Evolutionary conservation across 1,284 basidiomycete species (phyloP).

Genomic region (Chalciporus sp.): DNA sequence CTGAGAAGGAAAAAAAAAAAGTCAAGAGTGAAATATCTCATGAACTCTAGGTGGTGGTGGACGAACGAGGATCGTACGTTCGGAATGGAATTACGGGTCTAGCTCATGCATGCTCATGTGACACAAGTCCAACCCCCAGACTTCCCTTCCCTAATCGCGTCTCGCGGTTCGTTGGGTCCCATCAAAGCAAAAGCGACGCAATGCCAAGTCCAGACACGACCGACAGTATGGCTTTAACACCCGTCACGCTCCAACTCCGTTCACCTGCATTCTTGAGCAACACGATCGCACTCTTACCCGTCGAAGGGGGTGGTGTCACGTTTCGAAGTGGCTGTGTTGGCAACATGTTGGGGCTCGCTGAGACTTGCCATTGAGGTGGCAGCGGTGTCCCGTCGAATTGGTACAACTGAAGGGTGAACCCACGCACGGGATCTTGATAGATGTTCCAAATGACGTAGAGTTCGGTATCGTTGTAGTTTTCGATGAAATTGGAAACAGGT

Average conservation of each 20-base stretch:
- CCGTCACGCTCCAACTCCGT: conserved; percentile 21
- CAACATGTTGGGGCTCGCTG: conserved; percentile 42
- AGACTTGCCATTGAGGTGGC: conserved; percentile 36
- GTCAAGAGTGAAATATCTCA: background rate
- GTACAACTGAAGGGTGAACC: conserved; percentile 44
- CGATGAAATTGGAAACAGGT: conserved; percentile 82
- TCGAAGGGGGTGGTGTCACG: conserved; percentile 14
- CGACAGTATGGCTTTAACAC: conserved; percentile 11
- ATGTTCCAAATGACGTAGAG: conserved; percentile 43
- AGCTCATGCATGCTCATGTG: conserved; percentile 13
- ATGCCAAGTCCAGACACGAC: conserved; percentile 24
- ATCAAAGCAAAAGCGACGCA: conserved; percentile 28
- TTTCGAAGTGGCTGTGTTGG: conserved; percentile 40
- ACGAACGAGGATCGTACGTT: background rate
- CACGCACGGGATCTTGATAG: conserved; percentile 39
- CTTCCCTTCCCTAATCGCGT: background rate
- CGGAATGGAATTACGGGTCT: background rate
- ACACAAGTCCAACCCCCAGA: background rate
- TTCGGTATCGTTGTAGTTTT: conserved; percentile 71
- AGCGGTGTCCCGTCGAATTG: conserved; percentile 42
- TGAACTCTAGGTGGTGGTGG: background rate
- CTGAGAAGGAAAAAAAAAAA: background rate
- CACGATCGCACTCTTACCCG: conserved; percentile 7
- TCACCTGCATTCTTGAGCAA: conserved; percentile 27
- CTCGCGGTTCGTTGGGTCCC: background rate